Evolutionary conservation across 2,329 filamentous ascomycete genomes (phyloP), one percentile per base, ranked within the genome.

Genomic region (Cadophora gregata): DNA sequence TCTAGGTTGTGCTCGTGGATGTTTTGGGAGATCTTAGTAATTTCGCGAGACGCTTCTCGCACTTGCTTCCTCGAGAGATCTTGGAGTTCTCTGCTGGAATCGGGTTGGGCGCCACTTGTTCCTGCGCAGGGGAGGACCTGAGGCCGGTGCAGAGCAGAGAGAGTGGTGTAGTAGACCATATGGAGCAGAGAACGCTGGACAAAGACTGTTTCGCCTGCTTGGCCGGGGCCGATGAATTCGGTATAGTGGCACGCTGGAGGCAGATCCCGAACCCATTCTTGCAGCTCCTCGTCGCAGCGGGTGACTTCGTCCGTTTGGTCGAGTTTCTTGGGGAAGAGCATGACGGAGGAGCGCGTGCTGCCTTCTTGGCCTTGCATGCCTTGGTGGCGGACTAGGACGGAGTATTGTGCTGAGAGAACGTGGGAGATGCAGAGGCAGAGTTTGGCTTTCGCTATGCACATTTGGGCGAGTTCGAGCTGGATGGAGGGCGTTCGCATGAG

Each of bases 391-490:
- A 94, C 93, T 48, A 97, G 82, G 4, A 97, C 93, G 29, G 93
- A 97, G 78, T 97, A 97, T 77, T 97, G 95, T 38, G 93, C 91
- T 50, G 91, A 91, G 56, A 98, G 85, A 77, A 98, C 94, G 76
- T 93, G 89, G 77, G 92, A 95, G 78, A 97, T 93, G 78, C 92
- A 93, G 21, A 96, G 84, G 78, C 93, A 97, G 8, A 97, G 86
- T 78, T 94, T 93, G 3, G 93, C 92, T 79, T 97, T 97, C 72
- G 94, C 89, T 69, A 97, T 93, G 78, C 94, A 97, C 89, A 97
- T 91, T 69, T 89, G 83, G 6, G 94, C 94, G 61, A 97, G 81
- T 75, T 96, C 86, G 68, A 86, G 85, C 79, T 97, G 93, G 81
- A 92, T 89, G 21, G 84, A 84, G 10, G 87, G 80, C 75, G 96